Percentiles rank a stretch among this genome's conserved stretches.
These are phyloP conservation scores for Alternaria sp. DNA, from an alignment of 2,329 filamentous ascomycete genomes.

Conservation along the genomic window DNA sequence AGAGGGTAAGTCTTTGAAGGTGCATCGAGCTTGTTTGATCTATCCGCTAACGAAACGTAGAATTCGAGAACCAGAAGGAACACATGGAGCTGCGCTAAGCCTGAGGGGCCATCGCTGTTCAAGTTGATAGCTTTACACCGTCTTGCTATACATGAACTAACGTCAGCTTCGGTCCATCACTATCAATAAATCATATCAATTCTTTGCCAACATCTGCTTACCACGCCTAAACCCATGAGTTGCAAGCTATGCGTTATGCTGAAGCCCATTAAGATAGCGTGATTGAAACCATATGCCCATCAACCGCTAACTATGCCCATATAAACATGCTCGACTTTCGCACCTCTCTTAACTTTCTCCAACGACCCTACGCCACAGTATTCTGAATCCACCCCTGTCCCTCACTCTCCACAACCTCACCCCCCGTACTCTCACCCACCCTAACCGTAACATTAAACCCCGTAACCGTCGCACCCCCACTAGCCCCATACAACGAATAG, in stretches of 20 bases:
- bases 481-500: constrained; percentile 36
- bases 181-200: background rate
- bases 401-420: constrained; percentile 15
- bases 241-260: background rate
- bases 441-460: constrained; percentile 31
- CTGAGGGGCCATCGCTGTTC: background rate
- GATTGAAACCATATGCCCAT: background rate
- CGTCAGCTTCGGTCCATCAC: background rate
- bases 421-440: constrained; percentile 22
- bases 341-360: background rate
- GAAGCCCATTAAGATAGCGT: background rate
- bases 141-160: background rate
- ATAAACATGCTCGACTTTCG: background rate
- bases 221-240: background rate
- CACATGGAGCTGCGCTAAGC: background rate
- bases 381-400: constrained; percentile 15
- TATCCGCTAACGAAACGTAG: background rate
- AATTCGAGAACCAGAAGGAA: constrained; percentile 3
- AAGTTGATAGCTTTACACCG: background rate
- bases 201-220: too few relatives aligned
- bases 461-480: constrained; percentile 7
- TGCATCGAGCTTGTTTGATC: background rate
- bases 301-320: background rate
- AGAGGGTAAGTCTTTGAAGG: constrained; percentile 44
- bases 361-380: background rate